A percentile compares a stretch with the other conserved stretches of the same genome.
These are phyloP conservation scores for Fraxinus albicans DNA, from an alignment of 305 asterid species.

Conservation along the genomic window DNA sequence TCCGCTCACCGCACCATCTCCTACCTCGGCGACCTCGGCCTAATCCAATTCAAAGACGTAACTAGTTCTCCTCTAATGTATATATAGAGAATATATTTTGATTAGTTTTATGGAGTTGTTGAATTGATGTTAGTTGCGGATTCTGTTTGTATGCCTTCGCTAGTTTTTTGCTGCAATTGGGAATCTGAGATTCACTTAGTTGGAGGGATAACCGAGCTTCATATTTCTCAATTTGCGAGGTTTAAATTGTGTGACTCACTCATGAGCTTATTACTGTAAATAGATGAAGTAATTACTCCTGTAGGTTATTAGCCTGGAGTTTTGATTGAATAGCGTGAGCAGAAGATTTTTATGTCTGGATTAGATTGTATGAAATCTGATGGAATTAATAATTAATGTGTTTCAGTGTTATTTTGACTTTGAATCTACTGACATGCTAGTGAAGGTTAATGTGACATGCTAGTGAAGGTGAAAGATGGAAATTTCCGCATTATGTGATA, in stretches of 20 bases:
- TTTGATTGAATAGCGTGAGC: neutral
- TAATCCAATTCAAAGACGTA: constrained; percentile 74
- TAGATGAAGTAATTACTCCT: neutral
- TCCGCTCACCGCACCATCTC: constrained; percentile 84
- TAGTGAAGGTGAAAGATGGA: neutral
- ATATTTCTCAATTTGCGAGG: neutral
- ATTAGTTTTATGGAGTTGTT: constrained; percentile 14
- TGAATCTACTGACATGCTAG: neutral
- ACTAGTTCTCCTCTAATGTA: constrained; percentile 1
- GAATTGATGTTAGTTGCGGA: constrained; percentile 2
- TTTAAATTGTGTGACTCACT: neutral
- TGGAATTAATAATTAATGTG: neutral
- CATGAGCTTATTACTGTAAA: neutral
- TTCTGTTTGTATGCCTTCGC: neutral
- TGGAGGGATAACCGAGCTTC: neutral
- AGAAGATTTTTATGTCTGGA: neutral
- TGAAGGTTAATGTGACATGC: neutral
- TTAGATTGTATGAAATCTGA: neutral
- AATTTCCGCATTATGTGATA: neutral
- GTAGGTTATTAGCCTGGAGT: neutral
- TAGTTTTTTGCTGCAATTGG: neutral
- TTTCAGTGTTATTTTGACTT: neutral
- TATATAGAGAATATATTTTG: neutral
- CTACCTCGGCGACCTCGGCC: constrained; percentile 92
- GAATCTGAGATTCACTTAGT: neutral